Evolutionary conservation across 2,329 filamentous ascomycete genomes (phyloP).

Genomic region (Colletotrichum gloeosporioides): DNA sequence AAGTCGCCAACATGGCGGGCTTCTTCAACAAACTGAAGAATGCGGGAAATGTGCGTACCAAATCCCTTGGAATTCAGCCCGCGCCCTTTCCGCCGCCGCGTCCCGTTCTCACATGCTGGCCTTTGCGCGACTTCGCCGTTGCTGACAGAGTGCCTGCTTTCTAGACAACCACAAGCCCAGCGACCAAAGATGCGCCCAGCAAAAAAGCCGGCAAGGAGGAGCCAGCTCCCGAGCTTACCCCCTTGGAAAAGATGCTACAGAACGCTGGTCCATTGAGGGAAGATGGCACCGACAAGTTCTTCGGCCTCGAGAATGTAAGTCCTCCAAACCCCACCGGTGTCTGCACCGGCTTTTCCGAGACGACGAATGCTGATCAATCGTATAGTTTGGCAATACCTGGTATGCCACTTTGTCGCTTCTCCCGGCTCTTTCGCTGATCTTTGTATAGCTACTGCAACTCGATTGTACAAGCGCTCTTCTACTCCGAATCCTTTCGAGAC

Average conservation of each 20-base stretch:
- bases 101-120: neutral
- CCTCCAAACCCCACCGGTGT: slow-evolving; percentile 8
- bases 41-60: slow-evolving; percentile 56
- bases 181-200: slow-evolving; percentile 50
- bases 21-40: slow-evolving; percentile 66
- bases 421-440: neutral
- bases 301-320: slow-evolving; percentile 95
- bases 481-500: slow-evolving; percentile 92
- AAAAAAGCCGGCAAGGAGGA: slow-evolving; percentile 67
- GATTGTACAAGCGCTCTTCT: slow-evolving; percentile 95
- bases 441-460: slow-evolving; percentile 90
- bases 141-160: slow-evolving; percentile 30
- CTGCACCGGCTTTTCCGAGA: slow-evolving; percentile 9
- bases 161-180: slow-evolving; percentile 48
- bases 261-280: slow-evolving; percentile 80
- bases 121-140: slow-evolving; percentile 4
- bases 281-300: slow-evolving; percentile 97
- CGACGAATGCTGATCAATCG: slow-evolving; percentile 37
- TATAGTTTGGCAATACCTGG: slow-evolving; percentile 96
- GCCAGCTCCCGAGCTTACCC: slow-evolving; percentile 62
- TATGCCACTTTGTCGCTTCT: slow-evolving; percentile 48
- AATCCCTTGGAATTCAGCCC: neutral
- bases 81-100: neutral
- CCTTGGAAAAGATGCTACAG: slow-evolving; percentile 76
- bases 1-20: slow-evolving; percentile 51